Conservation (phyloP, 1,284 basidiomycete species). For the Porodaedalea pini region DNA sequence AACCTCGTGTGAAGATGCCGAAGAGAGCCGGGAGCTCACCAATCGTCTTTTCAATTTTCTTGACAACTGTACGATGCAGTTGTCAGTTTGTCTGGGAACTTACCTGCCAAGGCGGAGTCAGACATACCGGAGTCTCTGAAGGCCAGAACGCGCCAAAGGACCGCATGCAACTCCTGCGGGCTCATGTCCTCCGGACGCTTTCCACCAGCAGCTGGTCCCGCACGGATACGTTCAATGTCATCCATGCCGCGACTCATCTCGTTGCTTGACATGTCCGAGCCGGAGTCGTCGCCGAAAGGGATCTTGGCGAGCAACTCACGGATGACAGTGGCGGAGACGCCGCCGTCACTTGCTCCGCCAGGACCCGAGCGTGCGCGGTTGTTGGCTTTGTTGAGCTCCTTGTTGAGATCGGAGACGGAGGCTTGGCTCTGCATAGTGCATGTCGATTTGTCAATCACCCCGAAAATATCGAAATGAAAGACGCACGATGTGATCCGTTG, state of each 20-base stretch:
- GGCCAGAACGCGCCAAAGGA: slow-evolving; percentile 82
- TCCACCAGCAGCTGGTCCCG: slow-evolving; percentile 48
- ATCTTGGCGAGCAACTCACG: slow-evolving; percentile 55
- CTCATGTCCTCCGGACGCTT: slow-evolving; percentile 77
- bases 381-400: slow-evolving; percentile 66
- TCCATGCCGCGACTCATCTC: slow-evolving; percentile 77
- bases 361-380: slow-evolving; percentile 46
- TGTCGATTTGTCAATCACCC: background rate
- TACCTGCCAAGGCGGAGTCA: slow-evolving; percentile 21
- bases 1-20: too few species aligned
- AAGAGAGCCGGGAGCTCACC: slow-evolving; percentile 41
- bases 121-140: slow-evolving; percentile 73
- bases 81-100: background rate
- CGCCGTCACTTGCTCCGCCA: slow-evolving; percentile 30
- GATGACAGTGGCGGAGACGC: slow-evolving; percentile 39
- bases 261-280: slow-evolving; percentile 32
- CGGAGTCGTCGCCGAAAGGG: slow-evolving; percentile 48
- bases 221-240: slow-evolving; percentile 66
- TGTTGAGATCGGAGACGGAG: slow-evolving; percentile 85
- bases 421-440: slow-evolving; percentile 48
- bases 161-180: slow-evolving; percentile 82
- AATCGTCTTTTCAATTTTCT: slow-evolving; percentile 84
- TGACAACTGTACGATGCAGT: slow-evolving; percentile 50
- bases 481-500: slow-evolving; percentile 66
- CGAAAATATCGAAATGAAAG: background rate